Percentiles rank a stretch among this genome's conserved stretches.
Conservation (phyloP, 2,329 filamentous ascomycete species). For the Alternaria sp. region DNA sequence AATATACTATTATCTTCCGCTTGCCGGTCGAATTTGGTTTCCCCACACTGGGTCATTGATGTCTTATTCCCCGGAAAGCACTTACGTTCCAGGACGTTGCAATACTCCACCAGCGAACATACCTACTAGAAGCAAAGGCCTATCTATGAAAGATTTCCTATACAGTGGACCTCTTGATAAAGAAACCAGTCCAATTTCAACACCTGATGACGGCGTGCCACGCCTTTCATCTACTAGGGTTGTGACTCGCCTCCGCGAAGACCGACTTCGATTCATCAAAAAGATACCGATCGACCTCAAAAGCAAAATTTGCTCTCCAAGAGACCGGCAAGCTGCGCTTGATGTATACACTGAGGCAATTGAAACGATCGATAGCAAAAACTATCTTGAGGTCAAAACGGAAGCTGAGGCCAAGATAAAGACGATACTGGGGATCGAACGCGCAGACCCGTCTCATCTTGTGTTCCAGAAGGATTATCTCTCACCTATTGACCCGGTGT, state of each 20-base stretch:
- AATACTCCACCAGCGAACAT: not conserved
- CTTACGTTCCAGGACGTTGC: not conserved
- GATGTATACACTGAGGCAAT: not conserved
- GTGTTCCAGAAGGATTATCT: conserved; percentile 20
- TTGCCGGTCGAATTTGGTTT: not conserved
- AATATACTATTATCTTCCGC: not conserved
- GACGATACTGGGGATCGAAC: conserved; percentile 16
- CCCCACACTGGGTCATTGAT: not conserved
- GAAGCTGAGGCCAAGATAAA: conserved; percentile 22
- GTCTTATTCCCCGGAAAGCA: not conserved
- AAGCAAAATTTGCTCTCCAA: not conserved
- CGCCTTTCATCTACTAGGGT: not conserved
- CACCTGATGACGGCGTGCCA: not conserved
- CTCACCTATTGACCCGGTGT: conserved; percentile 26
- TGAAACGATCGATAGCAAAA: not conserved
- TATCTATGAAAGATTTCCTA: not conserved
- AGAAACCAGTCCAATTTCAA: not conserved
- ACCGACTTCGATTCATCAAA: conserved; percentile 2
- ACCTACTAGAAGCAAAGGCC: not conserved
- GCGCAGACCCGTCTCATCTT: conserved; percentile 13
- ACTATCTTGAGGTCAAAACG: conserved; percentile 5
- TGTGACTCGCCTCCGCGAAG: not conserved
- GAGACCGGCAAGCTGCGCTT: not conserved
- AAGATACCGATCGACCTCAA: not conserved
- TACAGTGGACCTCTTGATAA: not conserved